Conservation (phyloP, 371 early-diverging fungal genomes). For the Mucor plumbeus region DNA sequence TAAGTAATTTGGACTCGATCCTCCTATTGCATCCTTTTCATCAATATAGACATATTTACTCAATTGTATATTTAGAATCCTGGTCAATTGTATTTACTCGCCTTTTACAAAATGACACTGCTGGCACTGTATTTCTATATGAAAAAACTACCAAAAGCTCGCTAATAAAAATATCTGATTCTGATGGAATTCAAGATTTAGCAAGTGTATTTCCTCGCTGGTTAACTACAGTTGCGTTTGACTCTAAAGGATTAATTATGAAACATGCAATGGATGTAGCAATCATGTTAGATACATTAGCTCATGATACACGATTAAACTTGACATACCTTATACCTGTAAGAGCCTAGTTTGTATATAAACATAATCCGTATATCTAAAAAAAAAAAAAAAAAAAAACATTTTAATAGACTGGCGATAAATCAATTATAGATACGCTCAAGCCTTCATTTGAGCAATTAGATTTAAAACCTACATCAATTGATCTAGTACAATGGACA, state of each 20-base stretch:
- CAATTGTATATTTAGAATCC: conserved; percentile 24
- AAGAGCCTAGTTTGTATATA: background rate
- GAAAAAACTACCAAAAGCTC: conserved; percentile 33
- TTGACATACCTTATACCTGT: conserved; percentile 42
- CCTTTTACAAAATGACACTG: conserved; percentile 27
- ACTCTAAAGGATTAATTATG: conserved; percentile 39
- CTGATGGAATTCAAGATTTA: conserved; percentile 14
- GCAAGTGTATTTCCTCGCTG: conserved; percentile 41
- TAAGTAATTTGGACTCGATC: background rate
- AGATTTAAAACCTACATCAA: conserved; percentile 40
- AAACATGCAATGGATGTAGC: conserved; percentile 53
- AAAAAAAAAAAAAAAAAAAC: too few relatives aligned
- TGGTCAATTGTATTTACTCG: conserved; percentile 37
- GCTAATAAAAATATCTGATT: conserved; percentile 5
- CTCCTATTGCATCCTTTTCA: background rate
- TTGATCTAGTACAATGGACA: conserved; percentile 47
- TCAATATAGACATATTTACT: background rate
- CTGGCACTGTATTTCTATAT: conserved; percentile 38
- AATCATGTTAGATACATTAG: conserved; percentile 46
- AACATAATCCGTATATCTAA: too few relatives aligned
- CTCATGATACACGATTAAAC: conserved; percentile 39
- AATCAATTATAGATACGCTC: conserved; percentile 40
- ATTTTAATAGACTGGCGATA: conserved; percentile 33
- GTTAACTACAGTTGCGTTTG: conserved; percentile 46
- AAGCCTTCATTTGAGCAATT: conserved; percentile 43